These are phyloP conservation scores for Fusarium odoratissimum DNA, from an alignment of 2,329 filamentous ascomycete genomes.

Conservation along the genomic window DNA sequence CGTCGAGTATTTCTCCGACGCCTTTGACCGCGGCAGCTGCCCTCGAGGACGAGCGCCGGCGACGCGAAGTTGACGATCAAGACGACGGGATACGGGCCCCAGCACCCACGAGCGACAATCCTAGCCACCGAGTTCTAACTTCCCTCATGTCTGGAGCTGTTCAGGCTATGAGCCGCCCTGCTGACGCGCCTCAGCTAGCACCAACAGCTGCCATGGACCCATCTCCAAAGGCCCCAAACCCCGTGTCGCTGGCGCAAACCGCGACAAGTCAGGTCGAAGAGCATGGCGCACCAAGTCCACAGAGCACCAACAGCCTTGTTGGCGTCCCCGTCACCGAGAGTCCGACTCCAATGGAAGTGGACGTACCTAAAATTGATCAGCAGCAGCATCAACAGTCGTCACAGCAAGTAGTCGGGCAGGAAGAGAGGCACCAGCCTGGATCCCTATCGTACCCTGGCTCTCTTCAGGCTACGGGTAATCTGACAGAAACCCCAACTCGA, in stretches of 20 bases:
- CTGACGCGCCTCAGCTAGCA: slow-evolving; percentile 61
- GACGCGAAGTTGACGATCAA: slow-evolving; percentile 56
- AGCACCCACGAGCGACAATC: slow-evolving; percentile 63
- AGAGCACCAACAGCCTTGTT: slow-evolving; percentile 57
- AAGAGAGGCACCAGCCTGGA: slow-evolving; percentile 61
- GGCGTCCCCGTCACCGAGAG: slow-evolving; percentile 61
- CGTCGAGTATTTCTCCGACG: slow-evolving; percentile 57
- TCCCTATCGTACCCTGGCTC: slow-evolving; percentile 68
- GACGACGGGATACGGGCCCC: slow-evolving; percentile 54
- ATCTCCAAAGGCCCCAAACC: slow-evolving; percentile 52
- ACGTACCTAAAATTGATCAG: slow-evolving; percentile 47
- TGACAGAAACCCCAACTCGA: slow-evolving; percentile 60
- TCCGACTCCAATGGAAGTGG: slow-evolving; percentile 66
- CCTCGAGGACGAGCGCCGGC: slow-evolving; percentile 64
- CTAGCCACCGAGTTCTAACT: slow-evolving; percentile 63
- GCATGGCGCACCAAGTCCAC: slow-evolving; percentile 56
- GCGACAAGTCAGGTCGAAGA: slow-evolving; percentile 53
- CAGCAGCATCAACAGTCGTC: slow-evolving; percentile 49
- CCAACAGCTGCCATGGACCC: slow-evolving; percentile 59
- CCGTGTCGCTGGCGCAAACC: slow-evolving; percentile 49
- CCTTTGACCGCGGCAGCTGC: slow-evolving; percentile 66
- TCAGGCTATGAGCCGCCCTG: slow-evolving; percentile 66
- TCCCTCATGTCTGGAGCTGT: slow-evolving; percentile 66
- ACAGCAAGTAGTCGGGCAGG: slow-evolving; percentile 59
- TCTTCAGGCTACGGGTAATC: slow-evolving; percentile 55